Percentiles rank a stretch among this genome's conserved stretches.
These are phyloP conservation scores for Hyaloscypha variabilis DNA, from an alignment of 495 filamentous ascomycete species.

Conservation along the genomic window DNA sequence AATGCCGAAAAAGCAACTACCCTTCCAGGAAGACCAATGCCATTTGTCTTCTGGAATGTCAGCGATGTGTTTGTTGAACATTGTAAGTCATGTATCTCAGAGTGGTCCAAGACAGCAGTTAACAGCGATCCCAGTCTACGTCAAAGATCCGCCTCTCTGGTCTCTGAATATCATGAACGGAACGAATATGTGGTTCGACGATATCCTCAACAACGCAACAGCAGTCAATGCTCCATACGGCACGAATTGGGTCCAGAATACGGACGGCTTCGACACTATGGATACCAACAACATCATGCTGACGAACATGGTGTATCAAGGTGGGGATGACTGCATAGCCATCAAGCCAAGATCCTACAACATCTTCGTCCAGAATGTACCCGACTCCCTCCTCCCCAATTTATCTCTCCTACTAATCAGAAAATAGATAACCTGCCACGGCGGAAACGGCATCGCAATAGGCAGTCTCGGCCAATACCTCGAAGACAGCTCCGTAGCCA, in stretches of 20 bases:
- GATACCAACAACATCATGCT: conserved; percentile 53
- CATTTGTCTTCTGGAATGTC: conserved; percentile 64
- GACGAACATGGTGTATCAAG: conserved; percentile 60
- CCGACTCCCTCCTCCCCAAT: not conserved
- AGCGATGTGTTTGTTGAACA: conserved; percentile 54
- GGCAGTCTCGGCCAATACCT: conserved; percentile 60
- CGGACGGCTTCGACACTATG: conserved; percentile 63
- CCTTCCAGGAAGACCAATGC: conserved; percentile 56
- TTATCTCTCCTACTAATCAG: conserved; percentile 2
- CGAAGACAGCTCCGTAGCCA: conserved; percentile 53
- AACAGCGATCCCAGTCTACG: conserved; percentile 36
- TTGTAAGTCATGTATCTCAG: conserved; percentile 30
- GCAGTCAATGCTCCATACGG: conserved; percentile 52
- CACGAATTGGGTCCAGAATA: conserved; percentile 61
- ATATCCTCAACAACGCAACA: conserved; percentile 53
- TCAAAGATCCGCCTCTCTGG: conserved; percentile 59
- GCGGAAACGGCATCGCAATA: conserved; percentile 60
- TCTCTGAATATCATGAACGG: conserved; percentile 62
- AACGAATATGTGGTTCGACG: conserved; percentile 55
- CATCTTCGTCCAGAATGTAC: conserved; percentile 50
- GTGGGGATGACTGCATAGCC: conserved; percentile 60
- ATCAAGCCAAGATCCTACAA: conserved; percentile 61
- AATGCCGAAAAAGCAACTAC: conserved; percentile 43
- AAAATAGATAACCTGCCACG: conserved; percentile 44
- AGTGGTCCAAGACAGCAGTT: not conserved